Evolutionary conservation across 2,329 filamentous ascomycete species (phyloP), one percentile per base, ranked within the genome.

Genomic region (Phyllosticta paracitricarpa): DNA sequence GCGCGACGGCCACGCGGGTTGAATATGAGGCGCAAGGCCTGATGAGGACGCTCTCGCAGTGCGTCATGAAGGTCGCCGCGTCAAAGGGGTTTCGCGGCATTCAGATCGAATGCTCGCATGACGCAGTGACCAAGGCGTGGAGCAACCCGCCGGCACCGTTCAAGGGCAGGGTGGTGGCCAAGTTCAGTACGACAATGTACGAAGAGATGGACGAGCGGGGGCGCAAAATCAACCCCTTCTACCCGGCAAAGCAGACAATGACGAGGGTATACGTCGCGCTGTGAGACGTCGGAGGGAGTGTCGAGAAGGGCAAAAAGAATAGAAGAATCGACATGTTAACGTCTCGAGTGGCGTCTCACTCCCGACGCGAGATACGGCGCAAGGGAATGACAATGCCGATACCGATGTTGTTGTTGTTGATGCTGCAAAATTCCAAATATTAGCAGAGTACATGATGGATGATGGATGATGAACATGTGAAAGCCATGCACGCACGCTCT

Each of bases 51-150:
- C 59, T 71, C 59, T 71, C 74, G 48, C 65, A 73, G 54, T 75
- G 69, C 66, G 53, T 76, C 61, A 76, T 75, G 71, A 66, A 69
- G 9, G 71, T 75, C 63, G 73, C 71, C 14, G 67, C 65, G 10
- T 57, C 51, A 40, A 65, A 65, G 60, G 74, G 74, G 0, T 76
- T 66, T 59, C 65, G 67, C 22, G 70, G 64, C 12, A 67, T 76
- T 61, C 70, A 74, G 62, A 76, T 76, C 61, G 73, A 75, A 64
- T 65, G 65, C 12, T 58, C 72, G 25, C 62, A 67, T 52, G 68
- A 73, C 66, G 63, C 66, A 1, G 71, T 74, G 10, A 67, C 61
- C 30, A 61, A 68, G 61, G 66, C 70, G 10, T 74, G 71, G 72
- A 65, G 62, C 24, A 63, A 66, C 10, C 66, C 68, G 30, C 67